Evolutionary conservation across 2,329 filamentous ascomycete genomes (phyloP).

Genomic region (Knufia fluminis): DNA sequence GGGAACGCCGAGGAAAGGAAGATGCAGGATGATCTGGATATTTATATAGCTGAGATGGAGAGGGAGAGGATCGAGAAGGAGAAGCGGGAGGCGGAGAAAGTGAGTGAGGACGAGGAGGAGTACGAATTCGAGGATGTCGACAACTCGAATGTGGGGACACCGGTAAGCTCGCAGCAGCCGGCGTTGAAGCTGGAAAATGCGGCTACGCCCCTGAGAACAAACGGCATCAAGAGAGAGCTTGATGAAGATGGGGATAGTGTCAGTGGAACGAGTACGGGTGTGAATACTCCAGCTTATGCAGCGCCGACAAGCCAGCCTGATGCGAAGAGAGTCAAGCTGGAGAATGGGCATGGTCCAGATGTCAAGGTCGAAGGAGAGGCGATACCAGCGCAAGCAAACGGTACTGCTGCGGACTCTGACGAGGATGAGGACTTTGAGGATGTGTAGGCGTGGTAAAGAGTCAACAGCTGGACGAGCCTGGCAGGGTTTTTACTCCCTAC

Average conservation of each 20-base stretch:
- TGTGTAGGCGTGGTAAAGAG: background rate
- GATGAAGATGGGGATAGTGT: constrained; percentile 13
- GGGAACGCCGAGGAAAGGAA: constrained; percentile 12
- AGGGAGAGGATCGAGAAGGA: constrained; percentile 16
- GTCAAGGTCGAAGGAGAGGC: constrained; percentile 2
- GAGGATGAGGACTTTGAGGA: constrained; percentile 25
- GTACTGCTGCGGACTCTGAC: constrained; percentile 17
- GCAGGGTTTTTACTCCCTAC: no score
- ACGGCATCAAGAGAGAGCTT: constrained; percentile 20
- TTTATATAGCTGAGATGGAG: constrained; percentile 19
- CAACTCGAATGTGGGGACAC: constrained; percentile 15
- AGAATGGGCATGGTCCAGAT: constrained; percentile 11
- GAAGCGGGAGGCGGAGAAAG: constrained; percentile 11
- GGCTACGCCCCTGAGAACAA: constrained; percentile 1
- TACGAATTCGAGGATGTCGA: constrained; percentile 23
- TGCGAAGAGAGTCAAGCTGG: constrained; percentile 18
- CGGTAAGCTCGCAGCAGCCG: constrained; percentile 10
- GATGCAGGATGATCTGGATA: constrained; percentile 10
- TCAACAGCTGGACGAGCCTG: no score
- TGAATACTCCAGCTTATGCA: constrained; percentile 15
- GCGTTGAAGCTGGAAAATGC: background rate
- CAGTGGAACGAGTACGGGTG: constrained; percentile 12
- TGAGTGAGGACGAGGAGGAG: constrained; percentile 20
- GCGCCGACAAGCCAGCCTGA: constrained; percentile 6
- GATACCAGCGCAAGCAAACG: background rate